These are phyloP conservation scores for Tausonia pullulans DNA, from an alignment of 1,284 basidiomycete species.

Conservation along the genomic window DNA sequence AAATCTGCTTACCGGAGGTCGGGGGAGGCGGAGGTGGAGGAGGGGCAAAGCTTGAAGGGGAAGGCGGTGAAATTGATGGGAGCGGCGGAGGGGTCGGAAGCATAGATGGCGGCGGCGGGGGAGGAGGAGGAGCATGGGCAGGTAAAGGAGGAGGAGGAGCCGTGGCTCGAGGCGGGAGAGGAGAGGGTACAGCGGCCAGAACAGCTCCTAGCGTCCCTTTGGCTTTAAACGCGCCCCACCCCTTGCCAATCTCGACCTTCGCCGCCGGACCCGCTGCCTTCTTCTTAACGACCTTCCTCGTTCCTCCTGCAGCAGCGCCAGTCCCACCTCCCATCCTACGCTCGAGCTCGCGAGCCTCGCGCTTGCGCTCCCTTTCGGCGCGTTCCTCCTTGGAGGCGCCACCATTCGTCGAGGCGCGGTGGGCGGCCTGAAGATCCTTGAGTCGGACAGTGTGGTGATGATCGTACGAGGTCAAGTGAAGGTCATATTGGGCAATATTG, in stretches of 20 bases:
- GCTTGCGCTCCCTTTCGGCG: conserved; percentile 6
- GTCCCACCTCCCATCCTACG: background rate
- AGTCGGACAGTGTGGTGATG: conserved; percentile 9
- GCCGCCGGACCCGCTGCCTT: background rate
- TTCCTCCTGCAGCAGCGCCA: background rate
- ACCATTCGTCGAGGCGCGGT: conserved; percentile 1
- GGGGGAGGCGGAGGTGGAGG: no score
- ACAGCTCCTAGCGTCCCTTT: background rate
- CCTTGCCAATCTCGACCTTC: background rate
- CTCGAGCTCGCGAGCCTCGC: conserved; percentile 6
- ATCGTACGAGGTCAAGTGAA: conserved; percentile 6
- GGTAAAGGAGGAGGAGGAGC: background rate
- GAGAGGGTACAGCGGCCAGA: background rate
- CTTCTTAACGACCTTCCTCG: background rate
- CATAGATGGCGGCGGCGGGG: background rate
- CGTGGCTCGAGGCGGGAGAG: background rate
- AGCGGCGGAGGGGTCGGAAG: no score
- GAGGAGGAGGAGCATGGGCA: background rate
- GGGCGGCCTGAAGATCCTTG: conserved; percentile 4
- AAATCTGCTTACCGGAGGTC: background rate
- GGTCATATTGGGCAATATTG: conserved; percentile 2
- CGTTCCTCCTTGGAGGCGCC: background rate
- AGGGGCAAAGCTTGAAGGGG: no score
- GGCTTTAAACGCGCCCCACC: background rate
- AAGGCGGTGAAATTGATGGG: no score